Conservation (phyloP, 192 early-diverging fungal species). For the Backusella mclennaniae region DNA sequence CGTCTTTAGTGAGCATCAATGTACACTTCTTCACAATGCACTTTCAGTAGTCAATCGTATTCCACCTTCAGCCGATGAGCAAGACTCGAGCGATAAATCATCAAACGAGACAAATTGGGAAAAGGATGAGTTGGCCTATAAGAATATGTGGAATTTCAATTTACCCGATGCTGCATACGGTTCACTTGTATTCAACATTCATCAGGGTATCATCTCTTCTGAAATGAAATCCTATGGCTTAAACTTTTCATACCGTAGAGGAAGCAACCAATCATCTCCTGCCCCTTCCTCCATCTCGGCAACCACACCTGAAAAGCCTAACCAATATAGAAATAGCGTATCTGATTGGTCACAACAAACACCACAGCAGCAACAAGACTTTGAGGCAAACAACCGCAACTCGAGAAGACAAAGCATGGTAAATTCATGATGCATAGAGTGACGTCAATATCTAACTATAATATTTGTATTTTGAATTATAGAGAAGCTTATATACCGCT, state of each 20-base stretch:
- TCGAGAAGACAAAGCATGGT: conserved; percentile 16
- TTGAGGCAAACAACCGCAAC: background rate
- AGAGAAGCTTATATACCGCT: conserved; percentile 26
- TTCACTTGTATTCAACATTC: conserved; percentile 47
- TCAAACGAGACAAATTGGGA: background rate
- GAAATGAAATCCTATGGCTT: conserved; percentile 61
- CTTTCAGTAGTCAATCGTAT: conserved; percentile 52
- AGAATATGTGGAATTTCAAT: conserved; percentile 67
- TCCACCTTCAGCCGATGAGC: conserved; percentile 37
- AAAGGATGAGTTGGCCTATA: conserved; percentile 55
- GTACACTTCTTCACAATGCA: conserved; percentile 48
- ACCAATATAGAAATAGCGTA: conserved; percentile 20
- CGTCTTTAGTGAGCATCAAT: conserved; percentile 44
- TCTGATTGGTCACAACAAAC: conserved; percentile 3
- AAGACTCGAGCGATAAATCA: conserved; percentile 18
- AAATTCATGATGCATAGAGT: background rate
- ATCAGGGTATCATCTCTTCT: conserved; percentile 49
- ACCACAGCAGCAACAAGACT: background rate
- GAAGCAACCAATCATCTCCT: conserved; percentile 18
- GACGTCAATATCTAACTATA: too few species aligned
- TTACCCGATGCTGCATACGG: conserved; percentile 58
- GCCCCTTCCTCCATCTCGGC: background rate
- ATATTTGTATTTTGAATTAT: background rate
- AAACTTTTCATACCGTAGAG: conserved; percentile 57
- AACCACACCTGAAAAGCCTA: conserved; percentile 16